phyloP scores from a whole-genome alignment of 2,329 filamentous ascomycete species.

The Aspergillus felis region DNA sequence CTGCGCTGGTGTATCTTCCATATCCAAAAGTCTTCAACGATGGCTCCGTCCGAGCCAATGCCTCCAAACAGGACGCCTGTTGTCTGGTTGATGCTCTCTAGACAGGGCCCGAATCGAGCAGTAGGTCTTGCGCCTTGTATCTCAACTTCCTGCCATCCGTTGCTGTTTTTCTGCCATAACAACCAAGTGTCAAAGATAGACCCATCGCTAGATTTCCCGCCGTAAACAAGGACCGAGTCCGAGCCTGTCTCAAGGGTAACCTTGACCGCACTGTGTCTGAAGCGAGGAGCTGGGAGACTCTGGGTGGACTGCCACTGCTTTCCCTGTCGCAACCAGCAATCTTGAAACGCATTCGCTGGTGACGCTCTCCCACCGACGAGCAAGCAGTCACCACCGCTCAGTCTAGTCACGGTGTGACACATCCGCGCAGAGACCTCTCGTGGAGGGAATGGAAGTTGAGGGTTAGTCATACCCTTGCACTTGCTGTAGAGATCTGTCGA shows the following conservation, averaged over 20 bases:
- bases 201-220: slow-evolving; percentile 55
- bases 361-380: slow-evolving; percentile 76
- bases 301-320: slow-evolving; percentile 61
- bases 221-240: slow-evolving; percentile 54
- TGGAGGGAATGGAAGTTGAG: slow-evolving; percentile 45
- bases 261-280: slow-evolving; percentile 65
- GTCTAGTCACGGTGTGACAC: slow-evolving; percentile 71
- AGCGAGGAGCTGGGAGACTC: slow-evolving; percentile 67
- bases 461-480: slow-evolving; percentile 45
- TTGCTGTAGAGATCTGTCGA: slow-evolving; percentile 46
- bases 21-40: slow-evolving; percentile 60
- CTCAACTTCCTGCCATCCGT: slow-evolving; percentile 50
- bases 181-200: slow-evolving; percentile 51
- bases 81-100: slow-evolving; percentile 40
- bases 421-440: slow-evolving; percentile 48
- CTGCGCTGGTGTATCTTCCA: slow-evolving; percentile 56
- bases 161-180: slow-evolving; percentile 47
- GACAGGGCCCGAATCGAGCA: slow-evolving; percentile 55
- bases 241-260: slow-evolving; percentile 35
- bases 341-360: slow-evolving; percentile 62
- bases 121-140: slow-evolving; percentile 35
- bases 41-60: slow-evolving; percentile 59
- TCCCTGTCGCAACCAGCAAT: slow-evolving; percentile 71
- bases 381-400: slow-evolving; percentile 57
- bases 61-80: slow-evolving; percentile 69